These are phyloP conservation scores for Tetrahymena thermophila DNA, from an alignment of 73 alveolate genomes.

Conservation along the genomic window DNA sequence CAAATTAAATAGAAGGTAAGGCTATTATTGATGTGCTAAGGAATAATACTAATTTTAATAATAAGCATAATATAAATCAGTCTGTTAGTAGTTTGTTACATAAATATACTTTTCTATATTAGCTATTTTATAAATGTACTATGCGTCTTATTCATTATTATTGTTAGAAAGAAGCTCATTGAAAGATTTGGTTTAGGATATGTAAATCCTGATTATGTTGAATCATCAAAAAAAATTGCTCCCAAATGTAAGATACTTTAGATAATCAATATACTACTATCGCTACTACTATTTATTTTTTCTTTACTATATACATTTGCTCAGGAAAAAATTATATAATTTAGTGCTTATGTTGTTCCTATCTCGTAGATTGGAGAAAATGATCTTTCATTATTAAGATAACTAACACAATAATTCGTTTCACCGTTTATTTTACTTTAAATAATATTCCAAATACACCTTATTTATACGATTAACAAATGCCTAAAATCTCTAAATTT, in stretches of 20 bases:
- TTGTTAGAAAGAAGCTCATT: background rate
- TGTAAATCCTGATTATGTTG: background rate
- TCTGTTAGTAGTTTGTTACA: background rate
- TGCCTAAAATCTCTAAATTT: background rate
- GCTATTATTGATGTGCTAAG: background rate
- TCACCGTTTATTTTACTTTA: background rate
- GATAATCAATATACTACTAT: background rate
- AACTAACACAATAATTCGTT: background rate
- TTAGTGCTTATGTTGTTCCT: background rate
- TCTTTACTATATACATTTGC: background rate
- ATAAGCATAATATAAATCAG: background rate
- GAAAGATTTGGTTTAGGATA: background rate
- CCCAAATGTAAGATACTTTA: background rate
- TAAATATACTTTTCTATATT: background rate
- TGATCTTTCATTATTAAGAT: background rate
- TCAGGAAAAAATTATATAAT: background rate
- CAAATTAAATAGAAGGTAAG: background rate
- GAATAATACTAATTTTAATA: background rate
- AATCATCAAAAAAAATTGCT: background rate
- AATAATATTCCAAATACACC: background rate
- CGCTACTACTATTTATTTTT: background rate
- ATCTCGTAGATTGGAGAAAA: background rate
- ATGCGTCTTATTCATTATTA: background rate
- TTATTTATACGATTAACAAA: background rate
- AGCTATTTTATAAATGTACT: background rate